Evolutionary conservation across 106 monocot genomes (phyloP), one percentile per base, ranked within the genome.

Genomic region (Dendrobium huoshanense): DNA sequence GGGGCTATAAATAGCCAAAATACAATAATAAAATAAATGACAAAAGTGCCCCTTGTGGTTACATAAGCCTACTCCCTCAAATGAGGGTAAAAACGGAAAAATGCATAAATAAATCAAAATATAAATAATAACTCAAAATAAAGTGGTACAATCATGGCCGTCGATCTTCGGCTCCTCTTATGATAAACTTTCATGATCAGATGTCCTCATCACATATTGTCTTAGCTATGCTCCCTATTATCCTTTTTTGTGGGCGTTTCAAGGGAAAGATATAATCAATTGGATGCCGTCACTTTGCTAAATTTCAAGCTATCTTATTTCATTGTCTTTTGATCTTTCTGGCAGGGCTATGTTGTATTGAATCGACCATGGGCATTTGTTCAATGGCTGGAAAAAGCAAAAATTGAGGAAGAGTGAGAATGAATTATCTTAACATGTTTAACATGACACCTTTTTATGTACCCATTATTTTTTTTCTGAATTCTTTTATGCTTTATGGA

Each of bases 321-420:
- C 24, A 13, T n/a, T 70, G 16, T 42, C 19, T 74, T 43, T 13
- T 74, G 74, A 16, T 27, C 72, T 40, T 44, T 43, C 18, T 76
- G 16, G 22, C 76, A 85, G 81, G 81, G 78, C 59, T 85, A 81
- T 45, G 29, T 85, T 78, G 85, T 85, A 13, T 33, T 85, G 55
- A 85, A 85, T 44, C 81, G 85, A 44, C 85, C 85, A 31, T 81
- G 81, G 77, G 85, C 81, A 33, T 85, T 85, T 73, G 85, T 85
- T 18, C 85, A 85, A 19, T 85, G 81, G 81, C 73, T 85, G 31
- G 73, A 85, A 47, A 81, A 81, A 27, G 78, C 85, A 73, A 58
- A 55, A 2, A 85, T 85, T 81, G 65, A 59, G 17, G 80, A 84
- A 75, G 84, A 84, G 84, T 84, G 25, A 84, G 84, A 51, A 51